These are phyloP conservation scores for Populus euphratica DNA, from an alignment of 345 rosid genomes.

Conservation along the genomic window DNA sequence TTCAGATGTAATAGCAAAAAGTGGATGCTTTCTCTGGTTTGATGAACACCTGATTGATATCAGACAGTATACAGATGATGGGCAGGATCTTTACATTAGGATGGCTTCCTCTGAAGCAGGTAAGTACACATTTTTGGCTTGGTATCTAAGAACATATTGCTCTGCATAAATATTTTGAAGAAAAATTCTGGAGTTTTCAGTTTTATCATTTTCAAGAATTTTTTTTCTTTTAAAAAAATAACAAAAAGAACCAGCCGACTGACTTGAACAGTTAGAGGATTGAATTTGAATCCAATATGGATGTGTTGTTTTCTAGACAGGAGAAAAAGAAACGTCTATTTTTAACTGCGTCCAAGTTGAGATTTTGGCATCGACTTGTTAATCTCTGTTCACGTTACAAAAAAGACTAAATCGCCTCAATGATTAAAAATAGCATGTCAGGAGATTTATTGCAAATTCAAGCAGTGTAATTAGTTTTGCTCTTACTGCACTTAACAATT, in stretches of 20 bases:
- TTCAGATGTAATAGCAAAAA: neutral
- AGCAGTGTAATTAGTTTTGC: too few relatives aligned
- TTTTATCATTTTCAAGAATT: neutral
- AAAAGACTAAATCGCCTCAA: too few relatives aligned
- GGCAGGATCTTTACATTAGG: slow-evolving; percentile 4
- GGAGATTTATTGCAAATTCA: too few relatives aligned
- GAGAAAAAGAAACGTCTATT: neutral
- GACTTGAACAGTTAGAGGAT: neutral
- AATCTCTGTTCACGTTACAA: neutral
- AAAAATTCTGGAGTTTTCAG: neutral
- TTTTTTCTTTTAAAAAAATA: neutral
- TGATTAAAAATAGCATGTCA: too few relatives aligned
- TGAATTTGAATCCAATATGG: neutral
- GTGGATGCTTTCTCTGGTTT: slow-evolving; percentile 11
- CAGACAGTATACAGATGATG: neutral
- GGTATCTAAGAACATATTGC: neutral
- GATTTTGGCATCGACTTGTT: neutral
- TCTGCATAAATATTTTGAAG: neutral
- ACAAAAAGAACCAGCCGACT: neutral
- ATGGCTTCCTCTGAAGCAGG: slow-evolving; percentile 7
- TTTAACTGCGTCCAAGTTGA: neutral
- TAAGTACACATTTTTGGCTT: neutral
- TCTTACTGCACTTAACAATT: too few relatives aligned
- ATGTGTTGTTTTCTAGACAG: neutral
- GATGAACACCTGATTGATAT: neutral